phyloP scores from a whole-genome alignment of 441 rosid species.

The Pelargonium fulgidum region DNA sequence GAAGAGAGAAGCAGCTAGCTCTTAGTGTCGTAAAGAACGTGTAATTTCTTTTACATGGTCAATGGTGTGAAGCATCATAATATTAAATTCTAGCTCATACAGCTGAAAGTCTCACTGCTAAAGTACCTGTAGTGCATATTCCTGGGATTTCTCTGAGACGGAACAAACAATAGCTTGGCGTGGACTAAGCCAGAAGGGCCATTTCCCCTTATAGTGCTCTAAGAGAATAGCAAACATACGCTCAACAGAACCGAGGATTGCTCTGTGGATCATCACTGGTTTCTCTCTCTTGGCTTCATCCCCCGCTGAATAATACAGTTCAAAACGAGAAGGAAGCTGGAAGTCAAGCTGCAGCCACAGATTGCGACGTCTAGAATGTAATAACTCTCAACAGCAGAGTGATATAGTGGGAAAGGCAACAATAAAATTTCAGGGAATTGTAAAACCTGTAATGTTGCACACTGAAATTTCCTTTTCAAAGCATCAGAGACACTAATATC shows the following conservation, averaged over 20 bases:
- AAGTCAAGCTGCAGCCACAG: conserved; percentile 78
- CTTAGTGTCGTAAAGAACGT: no score
- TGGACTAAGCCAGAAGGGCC: conserved; percentile 99
- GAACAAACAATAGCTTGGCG: conserved; percentile 99
- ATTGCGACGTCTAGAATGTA: conserved; percentile 16
- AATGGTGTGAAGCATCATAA: not conserved
- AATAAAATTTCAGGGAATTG: not conserved
- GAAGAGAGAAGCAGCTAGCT: no score
- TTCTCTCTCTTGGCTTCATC: conserved; percentile 77
- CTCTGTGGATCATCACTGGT: conserved; percentile 97
- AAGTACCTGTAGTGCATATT: conserved; percentile 67
- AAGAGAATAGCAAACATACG: conserved; percentile 89
- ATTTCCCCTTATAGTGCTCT: conserved; percentile 98
- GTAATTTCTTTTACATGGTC: not conserved
- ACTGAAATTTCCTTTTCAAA: conserved; percentile 83
- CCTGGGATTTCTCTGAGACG: conserved; percentile 78
- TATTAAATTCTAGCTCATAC: no score
- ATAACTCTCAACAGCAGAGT: conserved; percentile 15
- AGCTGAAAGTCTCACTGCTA: no score
- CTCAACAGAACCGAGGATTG: conserved; percentile 94
- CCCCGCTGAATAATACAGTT: conserved; percentile 78
- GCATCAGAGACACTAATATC: conserved; percentile 98
- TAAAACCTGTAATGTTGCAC: conserved; percentile 89
- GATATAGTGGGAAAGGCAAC: conserved; percentile 12
- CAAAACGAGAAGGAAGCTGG: conserved; percentile 84